A percentile compares a stretch with the other conserved stretches of the same genome.
Conservation (phyloP, 768 basidiomycete species). For the Amanita polypyramis region DNA sequence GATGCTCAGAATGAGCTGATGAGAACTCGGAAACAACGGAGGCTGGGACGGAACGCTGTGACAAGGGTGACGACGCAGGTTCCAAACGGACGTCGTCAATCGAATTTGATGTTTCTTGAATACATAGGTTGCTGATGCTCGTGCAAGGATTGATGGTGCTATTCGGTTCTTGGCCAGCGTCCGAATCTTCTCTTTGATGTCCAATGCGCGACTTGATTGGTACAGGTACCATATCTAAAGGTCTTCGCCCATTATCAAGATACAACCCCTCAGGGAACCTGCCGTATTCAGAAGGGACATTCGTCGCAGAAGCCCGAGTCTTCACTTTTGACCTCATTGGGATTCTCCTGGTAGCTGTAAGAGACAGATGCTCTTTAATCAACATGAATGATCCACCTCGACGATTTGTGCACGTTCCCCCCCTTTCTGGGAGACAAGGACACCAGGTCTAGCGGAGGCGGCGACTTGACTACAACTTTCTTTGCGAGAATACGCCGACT, state of each 20-base stretch:
- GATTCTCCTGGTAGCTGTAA: not conserved
- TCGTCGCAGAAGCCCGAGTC: not conserved
- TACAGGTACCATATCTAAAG: not conserved
- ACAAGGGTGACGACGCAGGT: too few species aligned
- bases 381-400: too few species aligned
- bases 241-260: not conserved
- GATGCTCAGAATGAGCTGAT: too few species aligned
- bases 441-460: not conserved
- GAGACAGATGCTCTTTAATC: not conserved
- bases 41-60: too few species aligned
- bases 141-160: too few species aligned
- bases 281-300: not conserved
- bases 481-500: not conserved
- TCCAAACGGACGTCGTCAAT: too few species aligned
- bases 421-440: not conserved
- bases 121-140: too few species aligned
- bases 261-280: not conserved
- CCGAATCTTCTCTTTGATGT: not conserved
- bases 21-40: too few species aligned
- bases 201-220: not conserved
- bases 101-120: too few species aligned
- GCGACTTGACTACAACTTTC: not conserved
- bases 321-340: not conserved
- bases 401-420: too few species aligned
- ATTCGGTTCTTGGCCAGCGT: too few species aligned